phyloP scores from a whole-genome alignment of 495 filamentous ascomycete species.

The Penicillium riverlandense region DNA sequence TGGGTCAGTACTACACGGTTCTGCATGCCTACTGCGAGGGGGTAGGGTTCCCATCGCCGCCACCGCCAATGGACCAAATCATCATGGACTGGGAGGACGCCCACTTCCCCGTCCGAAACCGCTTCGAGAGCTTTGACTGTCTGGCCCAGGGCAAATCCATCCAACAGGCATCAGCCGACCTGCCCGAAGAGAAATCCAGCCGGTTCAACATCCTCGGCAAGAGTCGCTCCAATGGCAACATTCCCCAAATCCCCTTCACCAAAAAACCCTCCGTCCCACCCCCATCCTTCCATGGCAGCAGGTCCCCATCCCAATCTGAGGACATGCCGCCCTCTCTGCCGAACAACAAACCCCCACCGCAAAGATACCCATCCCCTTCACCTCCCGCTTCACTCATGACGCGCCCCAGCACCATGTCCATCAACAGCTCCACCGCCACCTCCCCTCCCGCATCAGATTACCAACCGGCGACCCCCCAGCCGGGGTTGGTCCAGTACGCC shows the following conservation, averaged over 20 bases:
- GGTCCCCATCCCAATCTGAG: too few species aligned
- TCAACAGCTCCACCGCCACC: conserved; percentile 16
- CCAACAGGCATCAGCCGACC: conserved; percentile 51
- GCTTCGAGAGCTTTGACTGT: conserved; percentile 65
- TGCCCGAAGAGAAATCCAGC: conserved; percentile 19
- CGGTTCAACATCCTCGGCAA: too few species aligned
- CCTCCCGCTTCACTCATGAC: conserved; percentile 11
- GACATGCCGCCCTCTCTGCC: too few species aligned
- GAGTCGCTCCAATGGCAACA: conserved; percentile 4
- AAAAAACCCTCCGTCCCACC: too few species aligned
- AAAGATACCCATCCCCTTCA: too few species aligned
- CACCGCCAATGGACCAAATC: conserved; percentile 65
- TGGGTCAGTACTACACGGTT: conserved; percentile 79
- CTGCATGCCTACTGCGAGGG: conserved; percentile 72
- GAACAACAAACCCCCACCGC: too few species aligned
- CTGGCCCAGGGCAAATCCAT: conserved; percentile 70
- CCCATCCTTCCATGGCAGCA: too few species aligned
- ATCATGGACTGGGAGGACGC: conserved; percentile 60
- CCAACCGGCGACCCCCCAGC: conserved; percentile 13
- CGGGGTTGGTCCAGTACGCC: conserved; percentile 7
- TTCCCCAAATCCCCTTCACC: conserved; percentile 2
- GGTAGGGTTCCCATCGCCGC: conserved; percentile 62
- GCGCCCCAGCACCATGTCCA: conserved; percentile 6
- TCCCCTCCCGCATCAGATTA: conserved; percentile 7
- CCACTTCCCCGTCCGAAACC: conserved; percentile 57